Conservation (phyloP, 495 filamentous ascomycete genomes). For the Neurospora sp. region DNA sequence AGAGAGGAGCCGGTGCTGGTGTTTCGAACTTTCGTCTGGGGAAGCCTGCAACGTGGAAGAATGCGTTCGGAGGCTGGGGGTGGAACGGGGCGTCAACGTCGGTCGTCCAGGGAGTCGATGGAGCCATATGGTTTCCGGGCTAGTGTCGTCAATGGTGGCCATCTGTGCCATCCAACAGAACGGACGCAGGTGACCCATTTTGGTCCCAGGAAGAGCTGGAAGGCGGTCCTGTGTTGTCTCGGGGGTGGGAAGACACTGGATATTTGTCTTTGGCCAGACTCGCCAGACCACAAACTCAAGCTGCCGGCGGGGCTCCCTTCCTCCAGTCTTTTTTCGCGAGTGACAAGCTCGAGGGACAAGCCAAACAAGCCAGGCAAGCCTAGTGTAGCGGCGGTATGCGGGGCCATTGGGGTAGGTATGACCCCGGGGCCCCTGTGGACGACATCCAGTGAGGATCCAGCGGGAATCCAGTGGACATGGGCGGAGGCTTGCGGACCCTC, state of each 20-base stretch:
- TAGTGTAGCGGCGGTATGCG: background rate
- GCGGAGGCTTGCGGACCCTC: conserved; percentile 20
- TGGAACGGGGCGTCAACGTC: background rate
- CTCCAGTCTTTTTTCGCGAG: background rate
- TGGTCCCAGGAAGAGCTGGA: background rate
- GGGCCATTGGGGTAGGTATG: background rate
- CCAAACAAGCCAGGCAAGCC: background rate
- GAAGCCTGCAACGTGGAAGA: background rate
- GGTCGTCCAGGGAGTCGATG: background rate
- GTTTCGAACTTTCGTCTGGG: background rate
- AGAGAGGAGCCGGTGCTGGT: background rate
- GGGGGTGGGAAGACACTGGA: background rate
- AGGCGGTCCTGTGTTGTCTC: background rate
- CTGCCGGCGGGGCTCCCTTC: background rate
- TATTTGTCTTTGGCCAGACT: background rate
- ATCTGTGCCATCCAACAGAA: background rate
- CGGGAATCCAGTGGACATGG: conserved; percentile 1
- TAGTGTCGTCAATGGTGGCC: background rate
- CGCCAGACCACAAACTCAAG: background rate
- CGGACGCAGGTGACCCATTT: background rate
- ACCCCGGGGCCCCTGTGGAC: background rate
- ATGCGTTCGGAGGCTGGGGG: background rate
- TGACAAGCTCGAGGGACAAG: background rate
- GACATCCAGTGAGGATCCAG: background rate
- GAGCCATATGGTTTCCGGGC: background rate